These are phyloP conservation scores for Termitomyces sp. DNA, from an alignment of 768 basidiomycete genomes.

Conservation along the genomic window DNA sequence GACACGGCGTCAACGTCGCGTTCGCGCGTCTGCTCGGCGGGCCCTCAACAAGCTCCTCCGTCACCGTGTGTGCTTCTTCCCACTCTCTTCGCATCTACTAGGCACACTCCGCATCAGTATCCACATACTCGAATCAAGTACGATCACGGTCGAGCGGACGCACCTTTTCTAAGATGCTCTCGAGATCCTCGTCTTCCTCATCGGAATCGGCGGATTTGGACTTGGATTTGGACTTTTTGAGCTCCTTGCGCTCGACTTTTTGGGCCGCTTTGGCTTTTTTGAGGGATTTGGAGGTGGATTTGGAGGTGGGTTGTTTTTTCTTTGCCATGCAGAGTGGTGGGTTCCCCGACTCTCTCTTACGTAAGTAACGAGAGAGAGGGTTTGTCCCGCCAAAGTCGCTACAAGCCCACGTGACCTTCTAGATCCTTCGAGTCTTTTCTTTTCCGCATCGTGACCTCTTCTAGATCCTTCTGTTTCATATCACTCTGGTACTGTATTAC, in stretches of 20 bases:
- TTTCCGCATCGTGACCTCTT: too few species aligned
- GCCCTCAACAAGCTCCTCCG: conserved; percentile 79
- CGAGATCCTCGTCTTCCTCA: conserved; percentile 75
- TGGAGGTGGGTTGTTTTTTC: conserved; percentile 45
- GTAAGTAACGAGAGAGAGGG: too few species aligned
- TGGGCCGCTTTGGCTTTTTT: conserved; percentile 67
- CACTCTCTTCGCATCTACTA: conserved; percentile 79
- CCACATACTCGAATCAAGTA: background rate
- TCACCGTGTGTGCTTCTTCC: conserved; percentile 80
- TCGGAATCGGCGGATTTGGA: too few species aligned
- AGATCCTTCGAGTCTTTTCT: too few species aligned
- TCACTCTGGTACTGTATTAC: too few species aligned
- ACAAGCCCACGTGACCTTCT: too few species aligned
- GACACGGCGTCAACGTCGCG: conserved; percentile 78
- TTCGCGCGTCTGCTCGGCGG: conserved; percentile 83
- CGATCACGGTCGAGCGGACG: conserved; percentile 6
- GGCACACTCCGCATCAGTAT: conserved; percentile 10
- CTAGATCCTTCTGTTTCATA: too few species aligned
- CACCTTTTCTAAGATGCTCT: conserved; percentile 80
- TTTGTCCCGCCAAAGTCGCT: too few species aligned
- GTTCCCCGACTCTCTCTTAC: too few species aligned
- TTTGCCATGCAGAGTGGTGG: too few species aligned
- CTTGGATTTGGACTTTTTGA: conserved; percentile 34
- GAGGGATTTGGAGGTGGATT: conserved; percentile 48
- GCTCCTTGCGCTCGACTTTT: conserved; percentile 63